Conservation (phyloP, 1,284 basidiomycete species). For the Ganoderma lingzhi region DNA sequence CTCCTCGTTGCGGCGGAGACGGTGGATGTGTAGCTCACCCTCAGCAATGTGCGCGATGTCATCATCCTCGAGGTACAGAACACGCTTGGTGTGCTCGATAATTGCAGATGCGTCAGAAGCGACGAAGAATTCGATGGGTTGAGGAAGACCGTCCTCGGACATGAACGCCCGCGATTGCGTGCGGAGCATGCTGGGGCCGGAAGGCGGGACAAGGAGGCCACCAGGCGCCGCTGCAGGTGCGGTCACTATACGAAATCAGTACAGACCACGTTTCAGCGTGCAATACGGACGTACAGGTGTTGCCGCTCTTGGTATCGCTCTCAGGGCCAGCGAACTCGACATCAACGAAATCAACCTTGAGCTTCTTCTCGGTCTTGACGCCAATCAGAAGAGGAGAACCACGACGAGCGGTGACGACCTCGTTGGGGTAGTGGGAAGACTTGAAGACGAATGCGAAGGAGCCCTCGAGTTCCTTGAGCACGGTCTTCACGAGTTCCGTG, state of each 20-base stretch:
- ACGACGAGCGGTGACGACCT: slow-evolving; percentile 95
- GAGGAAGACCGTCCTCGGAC: slow-evolving; percentile 97
- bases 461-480: slow-evolving; percentile 98
- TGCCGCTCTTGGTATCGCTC: slow-evolving; percentile 62
- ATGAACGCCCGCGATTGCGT: slow-evolving; percentile 98
- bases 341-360: slow-evolving; percentile 99
- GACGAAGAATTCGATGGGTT: slow-evolving; percentile 99
- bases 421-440: slow-evolving; percentile 95
- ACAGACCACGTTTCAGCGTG: background rate
- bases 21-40: slow-evolving; percentile 98
- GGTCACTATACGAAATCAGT: slow-evolving; percentile 42
- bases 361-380: slow-evolving; percentile 99
- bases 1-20: slow-evolving; percentile 89
- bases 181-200: slow-evolving; percentile 87
- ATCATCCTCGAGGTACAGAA: slow-evolving; percentile 98
- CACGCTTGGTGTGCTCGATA: slow-evolving; percentile 99
- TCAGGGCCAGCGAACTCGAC: slow-evolving; percentile 91
- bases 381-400: slow-evolving; percentile 97
- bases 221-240: slow-evolving; percentile 55
- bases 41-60: slow-evolving; percentile 98
- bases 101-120: slow-evolving; percentile 97
- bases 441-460: slow-evolving; percentile 99
- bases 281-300: slow-evolving; percentile 58
- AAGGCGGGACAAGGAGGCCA: slow-evolving; percentile 81
- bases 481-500: slow-evolving; percentile 93